Base-by-base conservation (phyloP, 2,329 filamentous ascomycete genomes). In the Periconia sp. region DNA sequence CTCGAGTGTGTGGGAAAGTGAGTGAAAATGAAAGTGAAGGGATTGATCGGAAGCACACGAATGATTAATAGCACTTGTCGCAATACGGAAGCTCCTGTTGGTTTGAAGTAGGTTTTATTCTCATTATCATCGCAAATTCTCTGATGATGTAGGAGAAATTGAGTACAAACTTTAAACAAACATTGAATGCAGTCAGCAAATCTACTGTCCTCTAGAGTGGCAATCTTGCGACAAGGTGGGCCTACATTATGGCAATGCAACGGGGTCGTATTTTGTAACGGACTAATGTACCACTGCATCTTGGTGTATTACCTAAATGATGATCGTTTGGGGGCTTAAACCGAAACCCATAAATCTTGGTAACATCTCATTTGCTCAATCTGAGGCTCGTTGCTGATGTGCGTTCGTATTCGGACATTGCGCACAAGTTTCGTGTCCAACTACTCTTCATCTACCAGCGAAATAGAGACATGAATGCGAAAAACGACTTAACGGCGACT, bases 391-490 rank as follows among this genome's bases (percentile, higher is more conserved):
- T 49, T 20, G 40, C 37, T 18, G 20, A 49, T 15, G 35, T 41
- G 43, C 51, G 50, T 50, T 59, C 59, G 59, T 61, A 56, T 59
- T 50, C 59, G 59, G 59, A 57, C 54, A 61, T 61, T 59, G 54
- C 41, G 45, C 30, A 31, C 45, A 41, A 15, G 30, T 47, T 35
- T 37, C n/a, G n/a, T 50, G 7, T 44, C 44, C 44, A 45, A 37
- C 3, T 37, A 11, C 6, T 37, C 6, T 23, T 15, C 42, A 19
- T 19, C 20, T 27, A 27, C 15, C 42, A 23, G 23, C 42, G 42
- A 13, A 52, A 52, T 40, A 31, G 20, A 56, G 55, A 23, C 33
- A 33, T 40, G 31, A 59, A 59, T 61, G 56, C 59, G 59, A 59
- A 51, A 44, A 59, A 61, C 56, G 59, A 53, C 17, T 30, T 35